These are phyloP conservation scores for Arthrobotrys entomopaga DNA, from an alignment of 2,329 filamentous ascomycete species.

Conservation along the genomic window DNA sequence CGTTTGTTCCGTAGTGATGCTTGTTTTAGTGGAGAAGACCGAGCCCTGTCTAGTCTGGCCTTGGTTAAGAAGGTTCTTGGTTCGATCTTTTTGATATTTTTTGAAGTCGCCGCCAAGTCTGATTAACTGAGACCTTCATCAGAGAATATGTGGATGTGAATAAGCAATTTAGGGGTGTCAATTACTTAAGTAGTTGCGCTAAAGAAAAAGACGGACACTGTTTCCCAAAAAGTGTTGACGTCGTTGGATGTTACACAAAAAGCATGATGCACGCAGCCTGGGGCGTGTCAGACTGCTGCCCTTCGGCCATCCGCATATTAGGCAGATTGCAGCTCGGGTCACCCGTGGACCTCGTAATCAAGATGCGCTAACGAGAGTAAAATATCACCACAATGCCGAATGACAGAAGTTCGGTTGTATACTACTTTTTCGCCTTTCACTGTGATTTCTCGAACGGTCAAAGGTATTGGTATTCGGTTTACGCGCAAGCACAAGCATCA, in stretches of 20 bases:
- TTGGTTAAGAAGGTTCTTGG: constrained; percentile 38
- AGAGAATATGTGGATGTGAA: neutral
- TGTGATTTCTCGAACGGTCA: no score
- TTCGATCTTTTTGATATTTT: constrained; percentile 8
- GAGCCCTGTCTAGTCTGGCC: constrained; percentile 5
- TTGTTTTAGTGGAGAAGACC: constrained; percentile 25
- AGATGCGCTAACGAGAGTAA: no score
- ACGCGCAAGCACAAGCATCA: neutral
- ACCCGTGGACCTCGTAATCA: no score
- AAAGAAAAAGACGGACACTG: neutral
- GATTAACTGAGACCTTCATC: neutral
- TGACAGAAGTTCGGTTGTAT: no score
- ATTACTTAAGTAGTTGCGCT: neutral
- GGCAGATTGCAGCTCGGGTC: neutral
- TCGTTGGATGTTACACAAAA: constrained; percentile 43
- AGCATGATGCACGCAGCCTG: constrained; percentile 12
- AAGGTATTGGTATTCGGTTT: no score
- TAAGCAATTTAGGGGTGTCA: neutral
- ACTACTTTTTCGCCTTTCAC: no score
- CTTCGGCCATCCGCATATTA: neutral
- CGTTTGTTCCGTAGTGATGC: constrained; percentile 27
- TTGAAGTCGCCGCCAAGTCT: constrained; percentile 12
- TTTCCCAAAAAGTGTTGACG: constrained; percentile 24
- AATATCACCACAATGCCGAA: no score
- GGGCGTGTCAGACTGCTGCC: constrained; percentile 1